Percentiles rank a stretch among this genome's conserved stretches.
These are phyloP conservation scores for Aspergillus coremiiformis DNA, from an alignment of 495 filamentous ascomycete genomes.

Conservation along the genomic window DNA sequence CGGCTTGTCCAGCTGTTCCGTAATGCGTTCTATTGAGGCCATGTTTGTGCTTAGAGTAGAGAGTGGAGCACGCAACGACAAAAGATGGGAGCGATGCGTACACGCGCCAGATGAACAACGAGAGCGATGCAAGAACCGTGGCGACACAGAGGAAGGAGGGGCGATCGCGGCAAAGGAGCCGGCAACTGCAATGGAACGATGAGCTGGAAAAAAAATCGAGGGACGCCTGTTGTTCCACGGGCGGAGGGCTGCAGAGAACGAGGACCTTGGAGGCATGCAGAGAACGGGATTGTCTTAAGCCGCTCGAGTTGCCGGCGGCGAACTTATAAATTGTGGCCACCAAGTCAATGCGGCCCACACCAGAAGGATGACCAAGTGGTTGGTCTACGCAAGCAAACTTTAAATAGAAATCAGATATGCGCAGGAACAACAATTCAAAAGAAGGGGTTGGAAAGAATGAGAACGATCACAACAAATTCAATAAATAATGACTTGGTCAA, in stretches of 20 bases:
- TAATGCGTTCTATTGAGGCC: slow-evolving; percentile 56
- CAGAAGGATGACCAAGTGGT: slow-evolving; percentile 46
- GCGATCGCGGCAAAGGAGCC: slow-evolving; percentile 15
- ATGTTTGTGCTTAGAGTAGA: slow-evolving; percentile 28
- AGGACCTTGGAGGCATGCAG: slow-evolving; percentile 43
- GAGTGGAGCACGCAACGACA: slow-evolving; percentile 14
- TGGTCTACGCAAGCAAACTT: slow-evolving; percentile 27
- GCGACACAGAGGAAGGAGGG: slow-evolving; percentile 16
- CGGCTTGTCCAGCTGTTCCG: slow-evolving; percentile 78
- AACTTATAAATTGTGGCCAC: neutral
- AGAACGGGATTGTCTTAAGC: slow-evolving; percentile 4
- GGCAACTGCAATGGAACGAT: slow-evolving; percentile 10
- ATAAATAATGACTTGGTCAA: neutral
- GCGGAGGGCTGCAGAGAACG: slow-evolving; percentile 29
- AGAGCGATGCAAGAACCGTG: slow-evolving; percentile 7
- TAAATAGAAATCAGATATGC: neutral
- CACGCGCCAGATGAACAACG: slow-evolving; percentile 2
- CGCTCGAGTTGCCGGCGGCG: neutral
- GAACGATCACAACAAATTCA: neutral
- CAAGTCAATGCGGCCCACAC: neutral
- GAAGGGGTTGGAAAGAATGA: neutral
- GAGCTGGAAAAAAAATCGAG: slow-evolving; percentile 17
- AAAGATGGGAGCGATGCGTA: slow-evolving; percentile 15
- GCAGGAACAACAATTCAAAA: neutral
- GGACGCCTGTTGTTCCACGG: slow-evolving; percentile 28